Percentiles rank a stretch among this genome's conserved stretches.
phyloP scores from a whole-genome alignment of 805 yeast genomes.

The Metschnikowia shivogae region DNA sequence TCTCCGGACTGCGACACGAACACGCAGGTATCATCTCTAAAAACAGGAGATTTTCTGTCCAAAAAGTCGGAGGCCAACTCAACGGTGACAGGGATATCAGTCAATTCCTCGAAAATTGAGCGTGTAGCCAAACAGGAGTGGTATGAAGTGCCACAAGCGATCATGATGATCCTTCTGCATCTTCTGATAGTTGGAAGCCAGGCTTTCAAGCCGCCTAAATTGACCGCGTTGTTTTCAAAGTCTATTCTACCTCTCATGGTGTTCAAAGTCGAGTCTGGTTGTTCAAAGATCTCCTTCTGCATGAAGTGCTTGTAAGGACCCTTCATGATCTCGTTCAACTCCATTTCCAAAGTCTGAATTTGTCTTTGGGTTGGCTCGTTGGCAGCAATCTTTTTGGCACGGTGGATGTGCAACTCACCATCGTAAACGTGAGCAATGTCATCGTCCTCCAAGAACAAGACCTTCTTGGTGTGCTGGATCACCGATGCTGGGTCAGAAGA shows the following conservation, averaged over 20 bases:
- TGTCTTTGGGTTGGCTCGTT: constrained; percentile 93
- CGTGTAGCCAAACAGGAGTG: constrained; percentile 98
- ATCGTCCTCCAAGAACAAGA: constrained; percentile 92
- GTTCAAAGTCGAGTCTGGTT: constrained; percentile 96
- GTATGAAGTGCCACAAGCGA: constrained; percentile 99
- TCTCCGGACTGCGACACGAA: constrained; percentile 99
- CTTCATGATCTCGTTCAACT: constrained; percentile 96
- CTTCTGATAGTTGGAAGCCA: constrained; percentile 87
- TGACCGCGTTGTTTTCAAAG: constrained; percentile 71
- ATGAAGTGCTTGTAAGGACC: constrained; percentile 94
- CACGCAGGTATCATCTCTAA: constrained; percentile 95
- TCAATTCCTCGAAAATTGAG: constrained; percentile 91
- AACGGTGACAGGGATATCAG: constrained; percentile 89
- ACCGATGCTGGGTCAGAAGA: constrained; percentile 98
- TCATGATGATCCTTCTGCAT: constrained; percentile 93
- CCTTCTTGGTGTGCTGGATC: constrained; percentile 94
- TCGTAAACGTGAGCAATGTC: constrained; percentile 97
- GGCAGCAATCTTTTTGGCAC: constrained; percentile 76
- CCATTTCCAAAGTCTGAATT: constrained; percentile 95
- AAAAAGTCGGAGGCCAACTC: constrained; percentile 93
- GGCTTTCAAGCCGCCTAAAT: constrained; percentile 84
- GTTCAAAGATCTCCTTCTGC: constrained; percentile 98
- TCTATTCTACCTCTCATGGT: constrained; percentile 99
- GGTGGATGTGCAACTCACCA: constrained; percentile 97
- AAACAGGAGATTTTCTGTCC: constrained; percentile 94